These are phyloP conservation scores for Ceratocystiopsis minuta DNA, from an alignment of 2,329 filamentous ascomycete species.

Conservation along the genomic window DNA sequence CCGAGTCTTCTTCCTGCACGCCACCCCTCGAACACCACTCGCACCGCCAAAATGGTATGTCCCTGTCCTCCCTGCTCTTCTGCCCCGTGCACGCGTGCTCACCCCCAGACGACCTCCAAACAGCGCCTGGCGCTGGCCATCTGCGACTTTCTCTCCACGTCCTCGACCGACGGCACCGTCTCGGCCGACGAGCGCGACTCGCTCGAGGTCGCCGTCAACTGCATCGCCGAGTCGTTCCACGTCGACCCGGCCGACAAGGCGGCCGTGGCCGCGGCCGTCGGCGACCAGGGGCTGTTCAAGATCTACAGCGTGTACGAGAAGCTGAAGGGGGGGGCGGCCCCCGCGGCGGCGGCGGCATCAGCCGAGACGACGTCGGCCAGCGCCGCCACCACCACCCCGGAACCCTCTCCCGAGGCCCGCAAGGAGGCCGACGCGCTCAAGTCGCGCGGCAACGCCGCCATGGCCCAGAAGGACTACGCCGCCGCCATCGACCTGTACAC, in stretches of 20 bases:
- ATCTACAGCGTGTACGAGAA: slow-evolving; percentile 97
- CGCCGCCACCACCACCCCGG: slow-evolving; percentile 11
- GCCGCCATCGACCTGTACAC: slow-evolving; percentile 75
- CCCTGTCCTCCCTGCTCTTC: too few relatives aligned
- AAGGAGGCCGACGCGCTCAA: slow-evolving; percentile 79
- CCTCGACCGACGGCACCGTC: slow-evolving; percentile 74
- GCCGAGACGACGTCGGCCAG: slow-evolving; percentile 23
- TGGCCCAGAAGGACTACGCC: slow-evolving; percentile 83
- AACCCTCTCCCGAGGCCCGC: slow-evolving; percentile 29
- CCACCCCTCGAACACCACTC: too few relatives aligned
- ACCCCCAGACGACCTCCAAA: slow-evolving; percentile 24
- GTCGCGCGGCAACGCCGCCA: slow-evolving; percentile 78
- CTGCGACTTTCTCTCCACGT: slow-evolving; percentile 81
- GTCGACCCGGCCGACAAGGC: slow-evolving; percentile 66
- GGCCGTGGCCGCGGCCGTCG: slow-evolving; percentile 59
- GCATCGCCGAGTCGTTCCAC: slow-evolving; percentile 89
- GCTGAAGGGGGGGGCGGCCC: slow-evolving; percentile 42
- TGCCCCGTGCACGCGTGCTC: too few relatives aligned
- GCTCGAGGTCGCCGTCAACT: slow-evolving; percentile 85
- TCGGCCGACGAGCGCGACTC: slow-evolving; percentile 77
- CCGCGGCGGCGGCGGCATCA: slow-evolving; percentile 18
- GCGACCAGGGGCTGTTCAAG: slow-evolving; percentile 69
- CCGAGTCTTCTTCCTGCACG: too few relatives aligned
- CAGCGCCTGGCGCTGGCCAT: slow-evolving; percentile 93
- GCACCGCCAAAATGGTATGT: too few relatives aligned